Evolutionary conservation across 768 basidiomycete genomes (phyloP), one percentile per base, ranked within the genome.

Genomic region (Lactarius evosmus): DNA sequence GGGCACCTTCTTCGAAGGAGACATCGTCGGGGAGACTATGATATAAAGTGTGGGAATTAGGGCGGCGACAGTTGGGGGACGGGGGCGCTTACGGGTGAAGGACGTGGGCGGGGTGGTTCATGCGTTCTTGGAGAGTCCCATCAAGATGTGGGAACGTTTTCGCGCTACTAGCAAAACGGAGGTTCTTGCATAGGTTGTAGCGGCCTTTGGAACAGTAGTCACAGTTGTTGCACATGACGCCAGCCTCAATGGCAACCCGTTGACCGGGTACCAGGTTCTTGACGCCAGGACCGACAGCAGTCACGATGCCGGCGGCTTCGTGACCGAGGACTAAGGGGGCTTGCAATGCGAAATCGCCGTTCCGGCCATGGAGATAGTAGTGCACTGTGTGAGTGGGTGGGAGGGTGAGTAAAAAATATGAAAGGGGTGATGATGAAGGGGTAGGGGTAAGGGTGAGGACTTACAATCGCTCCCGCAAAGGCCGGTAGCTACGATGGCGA

Each of bases 81-180:
- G 49, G 41, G 40, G 50, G 34, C 16, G 8, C 92, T 74, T 75
- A 95, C 92, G 91, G 91, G 76, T 95, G 91, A 56, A 95, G 82
- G 60, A 92, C 84, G 67, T 88, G 81, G 0, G 85, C 88, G 19
- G 94, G 95, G 75, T 96, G 95, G 75, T 92, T 93, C 83, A 98
- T 91, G 67, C 81, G 79, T 56, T 85, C 83, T 74, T 94, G 91
- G 34, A 98, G 83, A 12, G 94, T 96, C 8, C 95, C 95, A 70
- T 98, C 95, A 32, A 88, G 80, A 72, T 98, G 95, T 57, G 95
- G 95, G 75, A 88, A 94, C 29, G 91, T 91, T 72, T 95, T 89
- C 50, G 95, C 95, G 63, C 87, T 89, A 66, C 85, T 87, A 68
- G 89, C 90, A 78, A 98, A 98, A 68, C 91, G 85, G 86, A 98